phyloP scores from a whole-genome alignment of 1,284 basidiomycete genomes.

The Hemileia vastatrix region DNA sequence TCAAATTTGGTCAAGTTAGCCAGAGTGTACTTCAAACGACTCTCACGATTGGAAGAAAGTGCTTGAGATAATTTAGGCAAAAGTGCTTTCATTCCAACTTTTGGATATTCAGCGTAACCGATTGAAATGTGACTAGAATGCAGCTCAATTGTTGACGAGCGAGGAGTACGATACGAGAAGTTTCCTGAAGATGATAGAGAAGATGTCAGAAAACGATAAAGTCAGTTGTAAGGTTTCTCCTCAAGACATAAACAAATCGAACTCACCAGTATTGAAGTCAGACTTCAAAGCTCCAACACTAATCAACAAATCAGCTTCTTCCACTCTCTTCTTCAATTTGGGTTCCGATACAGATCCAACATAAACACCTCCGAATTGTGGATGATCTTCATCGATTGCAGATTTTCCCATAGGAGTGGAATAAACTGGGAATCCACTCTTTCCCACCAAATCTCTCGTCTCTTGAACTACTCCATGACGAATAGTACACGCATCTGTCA shows the following conservation, averaged over 20 bases:
- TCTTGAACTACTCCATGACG: conserved; percentile 66
- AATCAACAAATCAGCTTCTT: conserved; percentile 70
- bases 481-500: conserved; percentile 78
- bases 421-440: conserved; percentile 50
- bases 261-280: too few species aligned
- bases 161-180: conserved; percentile 25
- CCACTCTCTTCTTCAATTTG: conserved; percentile 63
- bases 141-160: conserved; percentile 52
- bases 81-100: conserved; percentile 30
- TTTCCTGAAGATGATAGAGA: not conserved
- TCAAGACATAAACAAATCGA: too few species aligned
- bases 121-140: conserved; percentile 71
- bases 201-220: conserved; percentile 12
- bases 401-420: conserved; percentile 82
- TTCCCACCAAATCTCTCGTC: conserved; percentile 59
- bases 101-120: conserved; percentile 29
- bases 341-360: conserved; percentile 46
- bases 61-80: conserved; percentile 32
- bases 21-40: conserved; percentile 24
- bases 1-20: conserved; percentile 23
- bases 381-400: conserved; percentile 64
- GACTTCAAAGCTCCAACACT: conserved; percentile 68
- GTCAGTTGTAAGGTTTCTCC: too few species aligned
- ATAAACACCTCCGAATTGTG: conserved; percentile 77
- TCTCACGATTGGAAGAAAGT: conserved; percentile 15